Conservation (phyloP, 306 rosid genomes). For the Citrullus amarus region DNA sequence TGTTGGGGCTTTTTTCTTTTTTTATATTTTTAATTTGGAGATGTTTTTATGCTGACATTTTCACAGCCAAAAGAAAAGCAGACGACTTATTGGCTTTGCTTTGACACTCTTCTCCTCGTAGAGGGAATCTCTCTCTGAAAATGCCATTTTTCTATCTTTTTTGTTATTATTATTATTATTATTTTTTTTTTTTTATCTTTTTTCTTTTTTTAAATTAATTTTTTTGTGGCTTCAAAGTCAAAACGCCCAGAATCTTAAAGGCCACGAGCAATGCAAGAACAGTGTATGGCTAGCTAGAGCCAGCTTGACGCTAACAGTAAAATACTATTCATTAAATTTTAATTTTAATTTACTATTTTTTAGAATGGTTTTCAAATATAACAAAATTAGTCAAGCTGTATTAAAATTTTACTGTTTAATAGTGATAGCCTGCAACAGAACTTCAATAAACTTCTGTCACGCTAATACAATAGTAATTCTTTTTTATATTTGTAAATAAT, state of each 20-base stretch:
- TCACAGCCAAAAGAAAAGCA: slow-evolving; percentile 3
- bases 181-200: too few species aligned
- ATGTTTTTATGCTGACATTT: slow-evolving; percentile 3
- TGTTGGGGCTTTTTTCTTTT: neutral
- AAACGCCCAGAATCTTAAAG: slow-evolving; percentile 5
- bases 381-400: too few species aligned
- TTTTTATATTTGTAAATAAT: too few species aligned
- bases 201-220: neutral
- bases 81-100: slow-evolving; percentile 12
- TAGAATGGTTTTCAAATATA: too few species aligned
- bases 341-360: too few species aligned
- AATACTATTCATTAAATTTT: too few species aligned
- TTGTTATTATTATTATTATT: neutral
- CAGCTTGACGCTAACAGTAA: too few species aligned
- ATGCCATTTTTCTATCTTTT: slow-evolving; percentile 6
- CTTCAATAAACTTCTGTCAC: too few species aligned
- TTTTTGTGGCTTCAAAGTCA: slow-evolving; percentile 6
- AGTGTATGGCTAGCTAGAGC: neutral
- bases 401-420: too few species aligned
- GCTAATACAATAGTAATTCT: too few species aligned
- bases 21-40: neutral
- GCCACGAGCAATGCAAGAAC: neutral
- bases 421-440: too few species aligned
- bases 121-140: slow-evolving; percentile 45
- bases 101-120: slow-evolving; percentile 53